Base-by-base conservation (phyloP, 2,329 filamentous ascomycete genomes). In the Apiospora sp. region DNA sequence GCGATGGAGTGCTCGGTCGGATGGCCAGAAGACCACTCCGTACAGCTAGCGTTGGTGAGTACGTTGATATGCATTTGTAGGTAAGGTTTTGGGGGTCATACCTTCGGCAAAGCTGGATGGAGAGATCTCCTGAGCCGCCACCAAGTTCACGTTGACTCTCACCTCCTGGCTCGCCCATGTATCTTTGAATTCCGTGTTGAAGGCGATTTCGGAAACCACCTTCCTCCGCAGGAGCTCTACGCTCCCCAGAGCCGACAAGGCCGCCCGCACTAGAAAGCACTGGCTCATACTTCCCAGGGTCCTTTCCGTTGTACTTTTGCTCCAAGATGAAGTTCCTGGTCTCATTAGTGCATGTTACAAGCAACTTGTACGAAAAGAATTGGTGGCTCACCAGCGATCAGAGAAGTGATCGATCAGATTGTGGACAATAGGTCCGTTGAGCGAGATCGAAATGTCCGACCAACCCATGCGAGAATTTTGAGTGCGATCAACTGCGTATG, bases 391-490 rank as follows among this genome's bases (percentile, higher is more conserved):
- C 94, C 95, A 98, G 77, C 95, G 87, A 79, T 97, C 92, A 1
- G 91, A 88, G 78, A 98, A 98, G 80, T 98, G 94, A 6, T 89
- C 88, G 44, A 91, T 86, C 44, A 98, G 86, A 80, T 93, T 94
- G 74, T 92, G 86, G 0, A 96, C 92, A 13, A 94, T 92, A 0
- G 92, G 91, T 0, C 95, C 95, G 19, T 87, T 88, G 72, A 98
- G 81, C 76, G 91, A 94, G 72, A 98, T 86, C 14, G 93, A 92
- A 73, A 98, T 89, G 82, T 98, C 95, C 19, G 93, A 94, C 95
- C 95, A 98, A 27, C 95, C 95, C 94, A 98, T 98, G 73, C 95
- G 90, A 2, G 93, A 94, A 82, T 87, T 93, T 78, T 91, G 90
- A 14, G 91, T 92, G 69, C 95, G 90, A 78, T 97, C 93, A 27